Conservation (phyloP, 2,329 filamentous ascomycete genomes). For the Diplodia seriata region DNA sequence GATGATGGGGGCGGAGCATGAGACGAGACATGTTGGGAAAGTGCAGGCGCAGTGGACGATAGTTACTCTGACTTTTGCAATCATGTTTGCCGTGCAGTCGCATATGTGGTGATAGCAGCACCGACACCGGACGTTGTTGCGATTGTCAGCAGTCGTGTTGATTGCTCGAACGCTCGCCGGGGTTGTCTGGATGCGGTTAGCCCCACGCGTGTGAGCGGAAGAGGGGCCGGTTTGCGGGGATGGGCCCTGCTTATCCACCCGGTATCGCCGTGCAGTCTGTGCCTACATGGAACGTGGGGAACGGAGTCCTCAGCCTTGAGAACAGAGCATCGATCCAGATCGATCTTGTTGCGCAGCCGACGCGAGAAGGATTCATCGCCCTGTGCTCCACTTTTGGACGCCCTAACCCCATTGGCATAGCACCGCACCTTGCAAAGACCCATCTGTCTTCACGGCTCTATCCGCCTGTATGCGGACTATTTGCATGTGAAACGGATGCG, state of each 20-base stretch:
- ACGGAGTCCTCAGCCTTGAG: background rate
- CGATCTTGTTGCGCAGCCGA: background rate
- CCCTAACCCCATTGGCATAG: background rate
- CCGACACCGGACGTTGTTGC: slow-evolving; percentile 20
- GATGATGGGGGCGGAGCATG: background rate
- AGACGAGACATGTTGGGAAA: background rate
- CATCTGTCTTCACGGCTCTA: slow-evolving; percentile 2
- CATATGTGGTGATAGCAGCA: background rate
- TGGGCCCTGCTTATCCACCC: background rate
- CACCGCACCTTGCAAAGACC: background rate
- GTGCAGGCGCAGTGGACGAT: background rate
- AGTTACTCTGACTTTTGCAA: background rate
- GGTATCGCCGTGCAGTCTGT: background rate
- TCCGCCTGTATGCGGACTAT: background rate
- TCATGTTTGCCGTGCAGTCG: background rate
- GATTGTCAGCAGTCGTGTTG: slow-evolving; percentile 9
- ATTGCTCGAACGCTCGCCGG: background rate
- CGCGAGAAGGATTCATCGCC: background rate
- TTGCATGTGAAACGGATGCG: background rate
- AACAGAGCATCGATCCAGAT: no score
- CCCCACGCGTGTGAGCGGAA: background rate
- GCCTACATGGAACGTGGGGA: background rate
- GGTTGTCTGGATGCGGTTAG: slow-evolving; percentile 11
- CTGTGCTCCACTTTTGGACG: background rate
- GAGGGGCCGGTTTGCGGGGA: slow-evolving; percentile 12